Conservation (phyloP, 805 yeast species). For the Suhomyces sp. region DNA sequence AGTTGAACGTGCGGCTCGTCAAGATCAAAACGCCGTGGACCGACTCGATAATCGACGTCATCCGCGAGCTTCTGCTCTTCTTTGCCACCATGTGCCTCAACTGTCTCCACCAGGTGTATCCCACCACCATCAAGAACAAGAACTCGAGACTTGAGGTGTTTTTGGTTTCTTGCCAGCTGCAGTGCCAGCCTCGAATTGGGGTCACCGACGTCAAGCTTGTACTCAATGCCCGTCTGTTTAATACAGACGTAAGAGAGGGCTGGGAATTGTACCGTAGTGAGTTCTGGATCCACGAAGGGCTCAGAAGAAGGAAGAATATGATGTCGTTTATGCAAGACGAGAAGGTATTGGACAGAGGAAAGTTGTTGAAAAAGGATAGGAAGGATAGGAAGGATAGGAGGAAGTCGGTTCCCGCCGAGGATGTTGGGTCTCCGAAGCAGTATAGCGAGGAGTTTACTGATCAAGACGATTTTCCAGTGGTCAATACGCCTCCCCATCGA, state of each 20-base stretch:
- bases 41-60: conserved; percentile 32
- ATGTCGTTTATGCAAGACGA: conserved; percentile 24
- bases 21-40: conserved; percentile 46
- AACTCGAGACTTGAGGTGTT: conserved; percentile 36
- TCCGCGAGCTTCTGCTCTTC: conserved; percentile 34
- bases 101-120: conserved; percentile 34
- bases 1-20: conserved; percentile 74
- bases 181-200: conserved; percentile 63
- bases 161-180: conserved; percentile 40
- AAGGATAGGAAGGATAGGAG: conserved; percentile 35
- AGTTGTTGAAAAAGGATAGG: conserved; percentile 34
- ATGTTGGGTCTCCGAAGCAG: neutral
- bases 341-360: conserved; percentile 20
- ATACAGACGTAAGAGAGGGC: conserved; percentile 79
- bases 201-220: conserved; percentile 73
- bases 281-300: conserved; percentile 86
- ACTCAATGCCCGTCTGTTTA: conserved; percentile 76
- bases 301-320: conserved; percentile 47
- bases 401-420: neutral
- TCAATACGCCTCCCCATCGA: conserved; percentile 6
- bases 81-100: conserved; percentile 27
- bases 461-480: neutral
- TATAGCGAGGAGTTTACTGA: neutral
- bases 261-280: conserved; percentile 95
- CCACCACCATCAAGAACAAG: conserved; percentile 28